These are phyloP conservation scores for Cinnamomum chago DNA, from an alignment of 164 flowering plant genomes.

Conservation along the genomic window DNA sequence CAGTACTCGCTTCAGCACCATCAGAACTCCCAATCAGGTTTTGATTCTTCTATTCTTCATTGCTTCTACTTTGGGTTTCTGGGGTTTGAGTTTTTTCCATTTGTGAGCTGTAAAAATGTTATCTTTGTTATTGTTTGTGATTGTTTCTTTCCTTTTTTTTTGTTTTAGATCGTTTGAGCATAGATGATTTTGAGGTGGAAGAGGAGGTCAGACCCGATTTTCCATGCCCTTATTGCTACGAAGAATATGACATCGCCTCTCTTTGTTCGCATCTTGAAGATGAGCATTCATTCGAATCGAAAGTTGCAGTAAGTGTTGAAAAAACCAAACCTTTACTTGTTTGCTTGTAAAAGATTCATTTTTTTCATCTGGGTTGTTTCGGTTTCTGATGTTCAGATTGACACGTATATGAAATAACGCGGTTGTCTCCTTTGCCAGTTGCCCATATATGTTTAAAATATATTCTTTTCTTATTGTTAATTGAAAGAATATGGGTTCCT, in stretches of 20 bases:
- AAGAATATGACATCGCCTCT: slow-evolving; percentile 73
- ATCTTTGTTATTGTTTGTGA: neutral
- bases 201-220: slow-evolving; percentile 77
- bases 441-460: too few relatives aligned
- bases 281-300: slow-evolving; percentile 74
- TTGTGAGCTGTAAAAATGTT: neutral
- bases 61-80: neutral
- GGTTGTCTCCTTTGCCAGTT: too few relatives aligned
- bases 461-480: too few relatives aligned
- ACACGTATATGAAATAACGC: too few relatives aligned
- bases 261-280: slow-evolving; percentile 84
- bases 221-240: slow-evolving; percentile 87
- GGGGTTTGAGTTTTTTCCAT: neutral
- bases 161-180: slow-evolving; percentile 62
- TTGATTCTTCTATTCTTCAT: neutral
- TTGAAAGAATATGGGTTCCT: too few relatives aligned
- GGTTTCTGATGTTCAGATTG: too few relatives aligned
- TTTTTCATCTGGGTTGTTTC: too few relatives aligned
- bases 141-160: neutral
- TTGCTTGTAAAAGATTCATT: neutral
- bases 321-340: neutral
- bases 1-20: slow-evolving; percentile 66
- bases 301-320: slow-evolving; percentile 48
- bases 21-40: slow-evolving; percentile 60
- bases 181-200: slow-evolving; percentile 78